These are phyloP conservation scores for Parasitella parasitica DNA, from an alignment of 371 early-diverging fungal genomes.

Conservation along the genomic window DNA sequence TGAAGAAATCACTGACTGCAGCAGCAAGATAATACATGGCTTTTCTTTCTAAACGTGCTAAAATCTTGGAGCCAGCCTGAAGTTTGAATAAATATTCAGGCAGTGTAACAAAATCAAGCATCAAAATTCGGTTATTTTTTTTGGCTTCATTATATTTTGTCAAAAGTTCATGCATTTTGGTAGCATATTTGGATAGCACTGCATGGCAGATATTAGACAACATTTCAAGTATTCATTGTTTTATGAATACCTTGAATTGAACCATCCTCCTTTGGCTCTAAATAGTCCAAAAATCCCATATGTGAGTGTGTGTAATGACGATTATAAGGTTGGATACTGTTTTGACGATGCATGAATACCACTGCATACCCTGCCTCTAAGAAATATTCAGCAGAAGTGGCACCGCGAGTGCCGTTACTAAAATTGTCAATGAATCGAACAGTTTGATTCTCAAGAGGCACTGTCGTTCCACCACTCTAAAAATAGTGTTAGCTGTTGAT, in stretches of 20 bases:
- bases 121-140: conserved; percentile 63
- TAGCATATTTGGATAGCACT: conserved; percentile 63
- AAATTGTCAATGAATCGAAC: conserved; percentile 99
- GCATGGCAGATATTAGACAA: not conserved
- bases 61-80: conserved; percentile 66
- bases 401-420: conserved; percentile 95
- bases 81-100: conserved; percentile 92
- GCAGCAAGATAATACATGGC: conserved; percentile 97
- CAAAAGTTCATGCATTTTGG: conserved; percentile 63
- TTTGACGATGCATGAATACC: conserved; percentile 93
- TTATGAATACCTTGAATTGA: conserved; percentile 48
- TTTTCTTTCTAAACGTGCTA: conserved; percentile 63
- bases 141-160: conserved; percentile 61
- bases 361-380: conserved; percentile 91
- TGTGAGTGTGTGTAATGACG: conserved; percentile 86
- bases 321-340: conserved; percentile 89
- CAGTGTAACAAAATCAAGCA: conserved; percentile 88
- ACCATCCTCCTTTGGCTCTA: conserved; percentile 61
- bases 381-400: conserved; percentile 94
- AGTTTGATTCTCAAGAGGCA: conserved; percentile 94
- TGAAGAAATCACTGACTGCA: conserved; percentile 97
- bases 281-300: conserved; percentile 77
- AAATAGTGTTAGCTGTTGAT: not conserved
- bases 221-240: not conserved
- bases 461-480: conserved; percentile 96